phyloP scores from a whole-genome alignment of 257 asterid genomes.

The Gentiana dahurica region DNA sequence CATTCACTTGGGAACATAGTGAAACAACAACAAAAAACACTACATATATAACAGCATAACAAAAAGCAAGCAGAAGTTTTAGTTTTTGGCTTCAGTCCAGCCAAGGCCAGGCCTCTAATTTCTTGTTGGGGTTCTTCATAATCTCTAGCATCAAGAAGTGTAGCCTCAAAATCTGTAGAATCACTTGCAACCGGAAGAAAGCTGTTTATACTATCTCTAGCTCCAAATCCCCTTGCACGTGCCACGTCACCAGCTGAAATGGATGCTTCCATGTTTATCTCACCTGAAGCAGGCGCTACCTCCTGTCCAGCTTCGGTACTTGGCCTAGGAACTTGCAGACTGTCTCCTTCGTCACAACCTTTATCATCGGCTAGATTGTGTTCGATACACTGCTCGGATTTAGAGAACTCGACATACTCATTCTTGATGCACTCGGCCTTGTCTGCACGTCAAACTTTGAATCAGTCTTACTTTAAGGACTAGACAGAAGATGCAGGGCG shows the following conservation, averaged over 20 bases:
- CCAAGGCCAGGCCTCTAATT: constrained; percentile 77
- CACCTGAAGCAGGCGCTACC: constrained; percentile 18
- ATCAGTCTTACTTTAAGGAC: not conserved
- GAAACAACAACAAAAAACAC: no score
- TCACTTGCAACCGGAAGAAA: constrained; percentile 86
- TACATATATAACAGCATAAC: no score
- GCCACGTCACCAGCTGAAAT: constrained; percentile 55
- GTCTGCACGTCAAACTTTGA: constrained; percentile 20
- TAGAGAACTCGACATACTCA: constrained; percentile 16
- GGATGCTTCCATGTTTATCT: constrained; percentile 57
- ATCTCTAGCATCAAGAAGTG: constrained; percentile 67
- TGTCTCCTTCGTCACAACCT: constrained; percentile 9
- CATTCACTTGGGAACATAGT: no score
- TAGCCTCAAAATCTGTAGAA: constrained; percentile 78
- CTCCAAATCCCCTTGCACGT: constrained; percentile 91
- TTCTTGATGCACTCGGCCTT: constrained; percentile 14
- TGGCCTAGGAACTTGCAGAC: constrained; percentile 9
- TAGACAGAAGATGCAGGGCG: not conserved
- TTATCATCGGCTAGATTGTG: constrained; percentile 9
- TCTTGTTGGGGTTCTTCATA: constrained; percentile 55
- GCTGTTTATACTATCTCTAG: constrained; percentile 65
- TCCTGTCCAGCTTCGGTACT: constrained; percentile 11
- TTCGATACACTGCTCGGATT: not conserved
- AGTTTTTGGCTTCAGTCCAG: constrained; percentile 42
- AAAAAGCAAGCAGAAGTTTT: constrained; percentile 2